Percentiles rank a stretch among this genome's conserved stretches.
Evolutionary conservation across 140 eudicot genomes (phyloP).

Genomic region (Oenanthe javanica): DNA sequence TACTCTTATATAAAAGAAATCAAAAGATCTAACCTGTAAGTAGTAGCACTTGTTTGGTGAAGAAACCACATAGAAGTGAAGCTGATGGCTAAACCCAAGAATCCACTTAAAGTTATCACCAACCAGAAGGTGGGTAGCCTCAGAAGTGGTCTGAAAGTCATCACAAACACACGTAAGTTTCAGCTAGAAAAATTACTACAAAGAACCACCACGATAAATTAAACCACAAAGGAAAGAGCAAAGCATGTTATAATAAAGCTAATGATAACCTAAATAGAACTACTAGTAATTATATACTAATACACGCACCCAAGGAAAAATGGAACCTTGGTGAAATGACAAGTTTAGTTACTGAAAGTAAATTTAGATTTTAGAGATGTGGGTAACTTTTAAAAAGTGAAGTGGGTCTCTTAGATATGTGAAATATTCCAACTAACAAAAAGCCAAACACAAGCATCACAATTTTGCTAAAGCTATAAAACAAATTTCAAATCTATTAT

Average conservation of each 20-base stretch:
- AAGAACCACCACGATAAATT: background rate
- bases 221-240: background rate
- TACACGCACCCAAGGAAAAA: background rate
- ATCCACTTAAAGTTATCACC: constrained; percentile 91
- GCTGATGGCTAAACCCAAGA: constrained; percentile 92
- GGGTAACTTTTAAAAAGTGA: background rate
- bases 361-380: background rate
- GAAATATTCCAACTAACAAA: background rate
- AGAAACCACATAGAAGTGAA: constrained; percentile 99
- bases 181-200: background rate
- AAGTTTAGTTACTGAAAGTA: background rate
- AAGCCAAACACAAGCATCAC: background rate
- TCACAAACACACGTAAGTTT: constrained; percentile 7
- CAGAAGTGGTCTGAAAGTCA: constrained; percentile 66
- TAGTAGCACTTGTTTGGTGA: constrained; percentile 97
- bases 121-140: constrained; percentile 85
- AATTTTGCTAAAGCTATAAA: background rate
- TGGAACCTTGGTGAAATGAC: background rate
- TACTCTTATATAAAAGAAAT: background rate
- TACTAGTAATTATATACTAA: background rate
- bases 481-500: background rate
- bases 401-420: background rate
- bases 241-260: background rate
- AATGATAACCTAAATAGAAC: background rate
- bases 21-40: constrained; percentile 60